Evolutionary conservation across 257 asterid species (phyloP).

Genomic region (Forsythia suspensa): DNA sequence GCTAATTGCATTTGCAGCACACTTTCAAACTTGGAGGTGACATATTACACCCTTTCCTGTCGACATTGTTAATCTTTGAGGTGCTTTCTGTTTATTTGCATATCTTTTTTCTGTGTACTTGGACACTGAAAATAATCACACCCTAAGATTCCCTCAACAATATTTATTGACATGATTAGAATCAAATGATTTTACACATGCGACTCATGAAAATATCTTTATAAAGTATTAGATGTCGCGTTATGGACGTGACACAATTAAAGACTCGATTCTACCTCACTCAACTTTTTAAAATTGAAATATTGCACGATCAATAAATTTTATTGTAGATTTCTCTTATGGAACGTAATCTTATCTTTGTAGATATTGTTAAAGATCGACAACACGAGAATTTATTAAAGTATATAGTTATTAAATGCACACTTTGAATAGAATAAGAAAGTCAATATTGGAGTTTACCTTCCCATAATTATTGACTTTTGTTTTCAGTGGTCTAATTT

Average conservation of each 20-base stretch:
- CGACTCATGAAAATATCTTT: slow-evolving; percentile 24
- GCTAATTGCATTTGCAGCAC: not conserved
- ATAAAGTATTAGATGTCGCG: not conserved
- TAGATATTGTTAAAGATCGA: no score
- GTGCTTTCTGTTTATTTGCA: slow-evolving; percentile 34
- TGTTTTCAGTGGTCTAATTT: no score
- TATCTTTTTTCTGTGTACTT: slow-evolving; percentile 16
- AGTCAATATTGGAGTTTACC: no score
- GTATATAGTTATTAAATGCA: no score
- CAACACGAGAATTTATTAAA: no score
- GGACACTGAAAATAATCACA: slow-evolving; percentile 8
- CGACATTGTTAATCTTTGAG: slow-evolving; percentile 38
- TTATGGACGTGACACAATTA: not conserved
- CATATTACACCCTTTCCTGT: slow-evolving; percentile 39
- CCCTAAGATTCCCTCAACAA: slow-evolving; percentile 2
- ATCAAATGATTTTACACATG: slow-evolving; percentile 25
- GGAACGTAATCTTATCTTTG: no score
- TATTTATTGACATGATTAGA: slow-evolving; percentile 42
- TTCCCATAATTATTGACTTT: no score
- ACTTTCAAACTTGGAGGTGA: slow-evolving; percentile 22
- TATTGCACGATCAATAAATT: no score
- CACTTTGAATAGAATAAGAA: no score
- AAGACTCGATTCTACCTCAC: not conserved
- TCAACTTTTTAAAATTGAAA: no score
- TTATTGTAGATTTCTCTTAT: no score